These are phyloP conservation scores for Neurospora africana DNA, from an alignment of 495 filamentous ascomycete genomes.

Conservation along the genomic window DNA sequence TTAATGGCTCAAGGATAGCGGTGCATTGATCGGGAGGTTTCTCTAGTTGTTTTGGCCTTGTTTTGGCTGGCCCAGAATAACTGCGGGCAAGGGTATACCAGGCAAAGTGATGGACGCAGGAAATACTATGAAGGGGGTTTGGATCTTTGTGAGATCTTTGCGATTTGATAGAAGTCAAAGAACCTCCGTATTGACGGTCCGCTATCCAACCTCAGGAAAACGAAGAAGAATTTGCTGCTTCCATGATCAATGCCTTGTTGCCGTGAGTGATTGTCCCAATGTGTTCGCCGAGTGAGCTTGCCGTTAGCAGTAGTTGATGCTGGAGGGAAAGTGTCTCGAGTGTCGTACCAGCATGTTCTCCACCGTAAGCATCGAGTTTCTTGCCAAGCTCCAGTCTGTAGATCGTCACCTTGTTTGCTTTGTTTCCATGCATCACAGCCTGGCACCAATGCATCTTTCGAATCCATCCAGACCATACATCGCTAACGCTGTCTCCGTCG, in stretches of 20 bases:
- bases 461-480: not conserved
- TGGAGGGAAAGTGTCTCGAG: not conserved
- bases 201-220: not conserved
- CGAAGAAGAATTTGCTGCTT: not conserved
- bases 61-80: not conserved
- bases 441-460: not conserved
- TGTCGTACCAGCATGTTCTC: not conserved
- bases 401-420: not conserved
- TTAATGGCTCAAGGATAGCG: not conserved
- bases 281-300: not conserved
- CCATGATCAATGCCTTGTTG: not conserved
- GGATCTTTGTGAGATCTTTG: not conserved
- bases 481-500: not conserved
- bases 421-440: not conserved
- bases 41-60: not conserved
- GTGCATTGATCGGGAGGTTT: not conserved
- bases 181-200: not conserved
- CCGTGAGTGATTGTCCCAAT: not conserved
- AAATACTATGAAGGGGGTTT: not conserved
- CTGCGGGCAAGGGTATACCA: no score
- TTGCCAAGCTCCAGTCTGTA: not conserved
- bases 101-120: no score
- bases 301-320: not conserved
- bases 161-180: not conserved
- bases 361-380: not conserved